A percentile compares a stretch with the other conserved stretches of the same genome.
These are phyloP conservation scores for Cucumis cinereus DNA, from an alignment of 306 rosid species.

Conservation along the genomic window DNA sequence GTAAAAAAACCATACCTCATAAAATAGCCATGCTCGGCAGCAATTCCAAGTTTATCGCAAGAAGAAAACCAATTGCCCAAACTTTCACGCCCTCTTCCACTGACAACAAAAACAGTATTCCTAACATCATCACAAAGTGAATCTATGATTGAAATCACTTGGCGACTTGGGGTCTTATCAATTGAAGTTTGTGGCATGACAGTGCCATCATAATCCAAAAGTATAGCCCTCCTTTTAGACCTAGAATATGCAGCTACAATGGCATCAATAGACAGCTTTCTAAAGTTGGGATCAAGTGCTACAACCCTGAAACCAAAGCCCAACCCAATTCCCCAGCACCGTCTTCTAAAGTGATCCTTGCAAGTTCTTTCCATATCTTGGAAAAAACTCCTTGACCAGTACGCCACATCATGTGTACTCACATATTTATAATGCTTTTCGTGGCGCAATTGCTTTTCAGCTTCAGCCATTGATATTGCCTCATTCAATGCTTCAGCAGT, in stretches of 20 bases:
- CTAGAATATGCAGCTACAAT: slow-evolving; percentile 34
- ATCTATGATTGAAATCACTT: slow-evolving; percentile 31
- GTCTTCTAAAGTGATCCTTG: slow-evolving; percentile 46
- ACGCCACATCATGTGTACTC: slow-evolving; percentile 55
- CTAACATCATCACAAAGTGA: slow-evolving; percentile 31
- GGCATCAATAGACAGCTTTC: slow-evolving; percentile 35
- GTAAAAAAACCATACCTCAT: slow-evolving; percentile 24
- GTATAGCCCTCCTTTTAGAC: slow-evolving; percentile 41
- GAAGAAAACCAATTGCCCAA: slow-evolving; percentile 44
- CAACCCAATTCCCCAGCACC: slow-evolving; percentile 60
- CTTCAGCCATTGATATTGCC: slow-evolving; percentile 44
- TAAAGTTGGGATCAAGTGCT: slow-evolving; percentile 50
- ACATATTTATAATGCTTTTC: slow-evolving; percentile 56
- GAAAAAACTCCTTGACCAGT: slow-evolving; percentile 52
- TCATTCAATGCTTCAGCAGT: slow-evolving; percentile 56
- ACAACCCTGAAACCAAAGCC: slow-evolving; percentile 54
- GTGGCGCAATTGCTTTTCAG: slow-evolving; percentile 53
- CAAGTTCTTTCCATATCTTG: slow-evolving; percentile 58
- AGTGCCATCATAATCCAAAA: slow-evolving; percentile 55
- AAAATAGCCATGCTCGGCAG: slow-evolving; percentile 50
- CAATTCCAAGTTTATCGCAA: slow-evolving; percentile 42
- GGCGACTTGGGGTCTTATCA: slow-evolving; percentile 30
- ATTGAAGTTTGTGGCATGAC: slow-evolving; percentile 48
- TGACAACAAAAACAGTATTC: slow-evolving; percentile 42
- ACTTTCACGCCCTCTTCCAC: slow-evolving; percentile 44